These are phyloP conservation scores for Spiromastix sp. DNA, from an alignment of 2,329 filamentous ascomycete species.

Conservation along the genomic window DNA sequence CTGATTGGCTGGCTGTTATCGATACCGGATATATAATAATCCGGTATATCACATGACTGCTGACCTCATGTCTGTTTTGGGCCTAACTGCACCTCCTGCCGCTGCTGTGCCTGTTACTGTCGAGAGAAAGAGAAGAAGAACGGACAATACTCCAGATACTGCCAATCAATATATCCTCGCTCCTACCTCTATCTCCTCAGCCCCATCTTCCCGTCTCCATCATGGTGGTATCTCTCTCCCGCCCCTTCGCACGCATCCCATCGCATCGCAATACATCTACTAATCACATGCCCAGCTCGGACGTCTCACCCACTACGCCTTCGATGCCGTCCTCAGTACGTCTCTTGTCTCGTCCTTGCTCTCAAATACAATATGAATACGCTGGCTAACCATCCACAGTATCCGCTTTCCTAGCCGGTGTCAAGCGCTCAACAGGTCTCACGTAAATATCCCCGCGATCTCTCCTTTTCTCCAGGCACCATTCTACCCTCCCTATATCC, in stretches of 20 bases:
- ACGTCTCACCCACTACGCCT: slow-evolving; percentile 85
- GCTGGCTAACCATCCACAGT: slow-evolving; percentile 42
- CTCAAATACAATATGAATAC: not conserved
- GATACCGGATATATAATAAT: not conserved
- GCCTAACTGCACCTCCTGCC: too few species aligned
- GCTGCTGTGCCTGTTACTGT: too few species aligned
- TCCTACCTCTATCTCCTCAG: not conserved
- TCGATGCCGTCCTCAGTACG: slow-evolving; percentile 87
- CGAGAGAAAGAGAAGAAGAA: too few species aligned
- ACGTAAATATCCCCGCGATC: slow-evolving; percentile 60
- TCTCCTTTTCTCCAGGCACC: slow-evolving; percentile 6
- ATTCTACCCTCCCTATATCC: not conserved
- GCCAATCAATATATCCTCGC: too few species aligned
- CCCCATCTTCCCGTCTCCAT: too few species aligned
- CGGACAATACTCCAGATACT: too few species aligned
- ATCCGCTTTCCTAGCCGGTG: slow-evolving; percentile 90
- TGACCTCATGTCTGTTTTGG: not conserved
- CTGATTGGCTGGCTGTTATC: slow-evolving; percentile 9
- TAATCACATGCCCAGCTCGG: slow-evolving; percentile 65
- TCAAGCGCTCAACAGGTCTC: slow-evolving; percentile 93
- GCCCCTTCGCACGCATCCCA: slow-evolving; percentile 2
- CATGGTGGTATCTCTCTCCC: not conserved
- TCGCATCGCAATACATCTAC: not conserved
- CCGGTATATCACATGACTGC: too few species aligned
- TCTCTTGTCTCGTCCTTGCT: slow-evolving; percentile 14